These are phyloP conservation scores for Alternaria incomplexa DNA, from an alignment of 2,329 filamentous ascomycete genomes.

Conservation along the genomic window DNA sequence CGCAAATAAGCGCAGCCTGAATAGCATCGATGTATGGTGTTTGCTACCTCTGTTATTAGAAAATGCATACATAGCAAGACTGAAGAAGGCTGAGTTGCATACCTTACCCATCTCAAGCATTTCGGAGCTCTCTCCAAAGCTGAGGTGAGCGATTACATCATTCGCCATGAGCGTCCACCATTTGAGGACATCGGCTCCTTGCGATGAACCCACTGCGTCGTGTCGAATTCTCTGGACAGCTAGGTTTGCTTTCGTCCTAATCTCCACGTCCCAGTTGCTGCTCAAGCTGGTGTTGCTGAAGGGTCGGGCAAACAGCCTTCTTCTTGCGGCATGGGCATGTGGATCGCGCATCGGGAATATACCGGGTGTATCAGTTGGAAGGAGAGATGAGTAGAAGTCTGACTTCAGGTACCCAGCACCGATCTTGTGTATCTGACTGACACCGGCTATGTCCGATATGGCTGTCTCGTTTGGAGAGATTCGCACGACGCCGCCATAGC, in stretches of 20 bases:
- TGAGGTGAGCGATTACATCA: slow-evolving; percentile 48
- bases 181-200: slow-evolving; percentile 43
- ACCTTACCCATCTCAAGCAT: slow-evolving; percentile 48
- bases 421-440: slow-evolving; percentile 40
- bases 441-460: slow-evolving; percentile 24
- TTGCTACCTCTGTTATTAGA: not conserved
- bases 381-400: slow-evolving; percentile 45
- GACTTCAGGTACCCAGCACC: slow-evolving; percentile 52
- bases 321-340: slow-evolving; percentile 42
- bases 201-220: slow-evolving; percentile 9
- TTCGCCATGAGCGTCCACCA: slow-evolving; percentile 51
- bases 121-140: slow-evolving; percentile 50
- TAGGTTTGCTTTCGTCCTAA: slow-evolving; percentile 42
- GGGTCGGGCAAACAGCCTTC: slow-evolving; percentile 45
- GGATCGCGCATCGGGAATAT: slow-evolving; percentile 50
- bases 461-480: slow-evolving; percentile 33
- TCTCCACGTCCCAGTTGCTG: slow-evolving; percentile 45
- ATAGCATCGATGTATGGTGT: slow-evolving; percentile 38
- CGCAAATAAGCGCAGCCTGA: slow-evolving; percentile 32
- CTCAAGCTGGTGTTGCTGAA: slow-evolving; percentile 47
- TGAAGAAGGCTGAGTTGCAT: not conserved
- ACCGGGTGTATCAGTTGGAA: slow-evolving; percentile 17
- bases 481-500: slow-evolving; percentile 36
- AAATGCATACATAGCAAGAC: not conserved
- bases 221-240: slow-evolving; percentile 42